Evolutionary conservation across 805 yeast genomes (phyloP).

Genomic region (Clavispora carvajalis): DNA sequence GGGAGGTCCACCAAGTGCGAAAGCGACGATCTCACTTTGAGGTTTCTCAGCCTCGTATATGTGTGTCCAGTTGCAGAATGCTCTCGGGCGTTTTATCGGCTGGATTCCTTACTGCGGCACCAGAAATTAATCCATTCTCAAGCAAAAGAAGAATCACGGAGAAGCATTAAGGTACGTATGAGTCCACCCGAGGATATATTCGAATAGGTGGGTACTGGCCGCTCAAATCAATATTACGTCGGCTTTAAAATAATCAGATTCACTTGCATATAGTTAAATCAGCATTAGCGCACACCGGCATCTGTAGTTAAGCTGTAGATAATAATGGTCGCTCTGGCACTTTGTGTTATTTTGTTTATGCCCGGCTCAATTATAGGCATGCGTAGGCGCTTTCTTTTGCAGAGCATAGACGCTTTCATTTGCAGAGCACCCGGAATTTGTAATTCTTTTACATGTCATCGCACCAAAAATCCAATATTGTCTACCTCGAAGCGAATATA

Average conservation of each 20-base stretch:
- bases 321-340: too few species aligned
- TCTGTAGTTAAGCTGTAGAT: too few species aligned
- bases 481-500: neutral
- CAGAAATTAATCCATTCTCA: constrained; percentile 1
- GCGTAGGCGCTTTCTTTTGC: too few species aligned
- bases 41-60: constrained; percentile 11
- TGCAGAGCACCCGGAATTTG: too few species aligned
- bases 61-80: constrained; percentile 12
- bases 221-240: too few species aligned
- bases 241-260: too few species aligned
- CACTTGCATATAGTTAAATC: neutral
- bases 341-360: too few species aligned
- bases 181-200: neutral
- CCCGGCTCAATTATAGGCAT: too few species aligned
- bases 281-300: neutral
- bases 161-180: neutral
- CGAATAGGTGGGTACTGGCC: too few species aligned
- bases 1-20: neutral
- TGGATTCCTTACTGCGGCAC: constrained; percentile 15
- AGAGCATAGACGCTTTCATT: too few species aligned
- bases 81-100: constrained; percentile 15
- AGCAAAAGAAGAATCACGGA: neutral
- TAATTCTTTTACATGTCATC: too few species aligned
- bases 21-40: neutral
- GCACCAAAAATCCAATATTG: too few species aligned